phyloP scores from a whole-genome alignment of 805 yeast genomes.

The Dipodascopsis uninucleata region DNA sequence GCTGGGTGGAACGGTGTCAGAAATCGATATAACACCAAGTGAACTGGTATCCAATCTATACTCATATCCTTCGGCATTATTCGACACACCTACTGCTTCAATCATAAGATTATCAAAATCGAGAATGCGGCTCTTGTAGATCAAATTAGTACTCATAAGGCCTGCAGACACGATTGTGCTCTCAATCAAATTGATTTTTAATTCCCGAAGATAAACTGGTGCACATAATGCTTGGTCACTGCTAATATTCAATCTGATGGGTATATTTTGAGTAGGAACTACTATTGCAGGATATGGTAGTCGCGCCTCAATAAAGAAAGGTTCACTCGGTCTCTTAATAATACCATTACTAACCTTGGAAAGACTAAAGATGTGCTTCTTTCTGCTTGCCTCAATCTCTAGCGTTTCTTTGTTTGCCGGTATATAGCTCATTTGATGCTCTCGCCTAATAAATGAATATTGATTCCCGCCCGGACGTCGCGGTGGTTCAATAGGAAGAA shows the following conservation, averaged over 20 bases:
- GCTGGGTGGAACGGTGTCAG: constrained; percentile 50
- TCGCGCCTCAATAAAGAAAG: constrained; percentile 45
- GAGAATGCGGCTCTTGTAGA: constrained; percentile 31
- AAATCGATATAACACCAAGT: too few relatives aligned
- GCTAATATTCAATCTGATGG: constrained; percentile 24
- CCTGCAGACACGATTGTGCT: constrained; percentile 35
- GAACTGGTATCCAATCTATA: too few relatives aligned
- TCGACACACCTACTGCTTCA: not conserved
- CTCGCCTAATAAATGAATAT: constrained; percentile 45
- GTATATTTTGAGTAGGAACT: constrained; percentile 42
- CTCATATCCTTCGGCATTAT: too few relatives aligned
- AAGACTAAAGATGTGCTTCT: not conserved
- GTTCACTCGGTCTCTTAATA: constrained; percentile 26
- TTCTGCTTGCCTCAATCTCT: not conserved
- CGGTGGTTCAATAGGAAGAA: constrained; percentile 45
- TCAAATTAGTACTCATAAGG: too few relatives aligned
- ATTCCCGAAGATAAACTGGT: constrained; percentile 42
- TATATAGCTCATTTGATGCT: constrained; percentile 20
- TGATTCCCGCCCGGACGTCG: constrained; percentile 16
- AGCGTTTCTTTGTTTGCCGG: not conserved
- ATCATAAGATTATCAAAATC: constrained; percentile 27
- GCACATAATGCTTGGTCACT: constrained; percentile 34
- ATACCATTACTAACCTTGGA: constrained; percentile 10
- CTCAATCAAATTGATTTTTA: constrained; percentile 37
- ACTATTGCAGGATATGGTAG: constrained; percentile 47